Evolutionary conservation across 805 yeast species (phyloP), one percentile per base, ranked within the genome.

Genomic region (Lipomyces japonicus): DNA sequence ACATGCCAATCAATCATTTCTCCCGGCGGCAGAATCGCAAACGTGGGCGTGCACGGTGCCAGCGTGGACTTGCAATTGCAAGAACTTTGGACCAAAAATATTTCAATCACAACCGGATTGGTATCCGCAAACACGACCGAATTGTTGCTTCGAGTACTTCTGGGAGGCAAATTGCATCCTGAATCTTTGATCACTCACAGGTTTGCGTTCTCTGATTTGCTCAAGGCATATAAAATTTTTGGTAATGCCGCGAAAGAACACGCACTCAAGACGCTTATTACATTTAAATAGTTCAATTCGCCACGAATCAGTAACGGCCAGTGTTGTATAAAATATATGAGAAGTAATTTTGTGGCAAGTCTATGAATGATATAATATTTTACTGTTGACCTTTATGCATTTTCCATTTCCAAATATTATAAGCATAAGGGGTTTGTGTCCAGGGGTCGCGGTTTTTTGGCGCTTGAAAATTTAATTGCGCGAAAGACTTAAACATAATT

Each of bases 31-130:
- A 51, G 55, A 4, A 51, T 51, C 32, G 55, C 55, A 2, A 51
- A 51, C 28, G 55, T 55, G 40, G 53, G 57, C 22, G 53, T 48
- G 23, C 55, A 49, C 34, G 59, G 59, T 25, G 41, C 45, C n/a
- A 18, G 34, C 23, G 53, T 50, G 35, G 32, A 44, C 22, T 32
- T 51, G n/a, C 48, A 47, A 18, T 44, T 51, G 12, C 49, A 51
- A 22, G 51, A 46, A 14, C 48, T 51, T 14, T 51, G 55, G 55
- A 44, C 22, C 43, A 43, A 44, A 23, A 51, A 51, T 37, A 41
- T 52, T 24, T 44, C 52, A 3, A 37, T 49, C 45, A 48, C 55
- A 10, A 47, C 56, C 3, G 59, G 59, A 14, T 41, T 52, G 2
- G 55, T 51, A 14, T 47, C 48, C 3, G 55, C 51, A 16, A 47